These are phyloP conservation scores for Neonectria coccinea DNA, from an alignment of 2,329 filamentous ascomycete species.

Conservation along the genomic window DNA sequence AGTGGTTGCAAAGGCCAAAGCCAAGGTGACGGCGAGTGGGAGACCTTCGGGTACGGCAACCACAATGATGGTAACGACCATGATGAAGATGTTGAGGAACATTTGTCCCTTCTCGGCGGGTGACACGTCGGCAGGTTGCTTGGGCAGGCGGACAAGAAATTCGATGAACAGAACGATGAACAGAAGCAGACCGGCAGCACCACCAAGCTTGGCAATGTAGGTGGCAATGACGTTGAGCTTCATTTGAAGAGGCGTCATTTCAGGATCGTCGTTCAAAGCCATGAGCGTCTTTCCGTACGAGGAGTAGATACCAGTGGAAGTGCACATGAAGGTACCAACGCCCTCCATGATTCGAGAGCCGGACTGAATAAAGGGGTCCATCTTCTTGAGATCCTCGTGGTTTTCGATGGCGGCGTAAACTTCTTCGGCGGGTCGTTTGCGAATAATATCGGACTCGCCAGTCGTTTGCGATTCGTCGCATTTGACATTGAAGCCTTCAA, in stretches of 20 bases:
- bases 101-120: conserved; percentile 82
- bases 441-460: conserved; percentile 82
- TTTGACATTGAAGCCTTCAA: conserved; percentile 79
- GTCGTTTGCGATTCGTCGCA: conserved; percentile 84
- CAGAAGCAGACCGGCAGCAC: conserved; percentile 79
- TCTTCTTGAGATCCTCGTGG: conserved; percentile 73
- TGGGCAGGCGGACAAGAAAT: conserved; percentile 77
- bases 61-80: conserved; percentile 83
- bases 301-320: conserved; percentile 78
- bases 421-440: conserved; percentile 74
- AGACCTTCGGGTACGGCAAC: conserved; percentile 84
- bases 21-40: conserved; percentile 81
- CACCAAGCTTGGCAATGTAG: conserved; percentile 82
- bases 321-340: conserved; percentile 79
- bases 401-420: conserved; percentile 77
- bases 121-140: conserved; percentile 59
- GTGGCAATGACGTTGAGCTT: conserved; percentile 81
- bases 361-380: conserved; percentile 88
- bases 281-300: conserved; percentile 82
- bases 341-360: conserved; percentile 83
- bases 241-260: conserved; percentile 80
- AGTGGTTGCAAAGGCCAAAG: conserved; percentile 80
- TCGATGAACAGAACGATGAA: conserved; percentile 90
- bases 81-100: conserved; percentile 81
- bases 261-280: conserved; percentile 77